These are phyloP conservation scores for Kodamaea anthophila DNA, from an alignment of 1,139 yeast genomes.

Conservation along the genomic window DNA sequence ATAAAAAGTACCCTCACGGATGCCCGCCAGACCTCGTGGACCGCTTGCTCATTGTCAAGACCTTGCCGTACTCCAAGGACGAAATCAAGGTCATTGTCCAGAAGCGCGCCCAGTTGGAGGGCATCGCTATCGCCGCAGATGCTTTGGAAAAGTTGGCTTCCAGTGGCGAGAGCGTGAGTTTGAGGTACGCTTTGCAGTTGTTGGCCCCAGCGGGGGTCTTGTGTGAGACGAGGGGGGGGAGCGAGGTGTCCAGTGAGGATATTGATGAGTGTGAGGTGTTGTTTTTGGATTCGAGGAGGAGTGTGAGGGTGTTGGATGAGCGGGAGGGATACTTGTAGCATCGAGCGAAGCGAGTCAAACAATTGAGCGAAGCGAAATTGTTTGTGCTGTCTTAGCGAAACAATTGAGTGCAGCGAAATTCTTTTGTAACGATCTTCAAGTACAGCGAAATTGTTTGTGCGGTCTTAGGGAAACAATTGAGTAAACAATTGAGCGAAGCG, in stretches of 20 bases:
- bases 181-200: conserved; percentile 87
- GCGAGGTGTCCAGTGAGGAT: conserved; percentile 63
- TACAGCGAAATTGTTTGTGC: too few relatives aligned
- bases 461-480: too few relatives aligned
- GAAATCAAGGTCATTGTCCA: conserved; percentile 79
- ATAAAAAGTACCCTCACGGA: conserved; percentile 81
- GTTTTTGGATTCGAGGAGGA: conserved; percentile 85
- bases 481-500: too few relatives aligned
- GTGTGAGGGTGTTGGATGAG: conserved; percentile 67
- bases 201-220: conserved; percentile 87
- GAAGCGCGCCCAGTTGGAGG: conserved; percentile 75
- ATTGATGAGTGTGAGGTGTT: conserved; percentile 81
- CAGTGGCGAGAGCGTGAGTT: conserved; percentile 68
- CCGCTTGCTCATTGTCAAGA: conserved; percentile 83
- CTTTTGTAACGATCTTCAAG: too few relatives aligned
- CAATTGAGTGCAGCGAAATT: too few relatives aligned
- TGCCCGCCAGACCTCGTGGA: conserved; percentile 93
- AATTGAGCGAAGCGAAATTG: too few relatives aligned
- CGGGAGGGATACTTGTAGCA: conserved; percentile 44
- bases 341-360: too few relatives aligned
- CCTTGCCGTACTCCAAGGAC: conserved; percentile 76
- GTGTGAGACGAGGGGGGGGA: conserved; percentile 66
- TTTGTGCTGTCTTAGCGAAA: too few relatives aligned
- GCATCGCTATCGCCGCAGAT: conserved; percentile 52
- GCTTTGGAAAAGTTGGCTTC: conserved; percentile 70